phyloP scores from a whole-genome alignment of 495 filamentous ascomycete species.

The Neurospora terricola region DNA sequence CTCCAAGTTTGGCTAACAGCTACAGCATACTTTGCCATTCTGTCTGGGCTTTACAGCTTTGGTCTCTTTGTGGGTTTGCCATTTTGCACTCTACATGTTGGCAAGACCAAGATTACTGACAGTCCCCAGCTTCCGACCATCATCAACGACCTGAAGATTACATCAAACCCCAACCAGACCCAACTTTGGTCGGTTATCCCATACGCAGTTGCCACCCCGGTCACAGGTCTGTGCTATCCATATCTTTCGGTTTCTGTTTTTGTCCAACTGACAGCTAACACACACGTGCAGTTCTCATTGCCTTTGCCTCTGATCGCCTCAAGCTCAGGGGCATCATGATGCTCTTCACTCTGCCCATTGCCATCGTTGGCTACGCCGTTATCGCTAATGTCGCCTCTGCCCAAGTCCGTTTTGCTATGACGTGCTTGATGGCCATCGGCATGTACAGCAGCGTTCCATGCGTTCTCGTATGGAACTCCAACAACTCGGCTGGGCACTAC shows the following conservation, averaged over 20 bases:
- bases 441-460: constrained; percentile 72
- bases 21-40: constrained; percentile 33
- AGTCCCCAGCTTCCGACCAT: constrained; percentile 57
- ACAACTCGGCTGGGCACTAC: constrained; percentile 38
- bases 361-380: constrained; percentile 49
- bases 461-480: constrained; percentile 58
- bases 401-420: constrained; percentile 62
- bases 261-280: constrained; percentile 1
- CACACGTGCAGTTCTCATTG: constrained; percentile 23
- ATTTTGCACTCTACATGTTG: background rate
- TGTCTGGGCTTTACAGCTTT: constrained; percentile 38
- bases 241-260: constrained; percentile 18
- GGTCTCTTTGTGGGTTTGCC: constrained; percentile 40
- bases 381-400: constrained; percentile 30
- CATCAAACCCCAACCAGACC: constrained; percentile 50
- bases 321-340: constrained; percentile 32
- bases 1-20: constrained; percentile 46
- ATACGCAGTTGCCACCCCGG: constrained; percentile 49
- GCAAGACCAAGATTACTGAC: constrained; percentile 30
- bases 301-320: constrained; percentile 36
- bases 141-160: constrained; percentile 47
- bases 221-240: constrained; percentile 36
- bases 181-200: constrained; percentile 62
- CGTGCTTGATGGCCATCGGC: constrained; percentile 58
- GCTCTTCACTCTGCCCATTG: constrained; percentile 33